Percentiles rank a stretch among this genome's conserved stretches.
Conservation (phyloP, 129 eudicot species). For the Helichrysum umbraculigerum region DNA sequence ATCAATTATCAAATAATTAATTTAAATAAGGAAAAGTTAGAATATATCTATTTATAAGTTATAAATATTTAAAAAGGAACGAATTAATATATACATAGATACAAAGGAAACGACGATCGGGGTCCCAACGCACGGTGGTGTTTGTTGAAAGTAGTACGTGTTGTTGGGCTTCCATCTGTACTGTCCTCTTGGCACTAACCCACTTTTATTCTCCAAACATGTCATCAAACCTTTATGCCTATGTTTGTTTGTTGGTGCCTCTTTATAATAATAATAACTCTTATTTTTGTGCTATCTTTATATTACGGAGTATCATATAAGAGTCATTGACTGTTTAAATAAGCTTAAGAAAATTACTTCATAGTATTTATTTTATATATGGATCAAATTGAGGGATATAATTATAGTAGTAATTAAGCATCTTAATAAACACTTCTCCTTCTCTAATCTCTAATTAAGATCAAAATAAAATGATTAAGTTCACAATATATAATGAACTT, state of each 20-base stretch:
- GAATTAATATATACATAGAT: background rate
- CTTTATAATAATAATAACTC: background rate
- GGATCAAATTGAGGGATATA: too few species aligned
- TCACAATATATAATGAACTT: too few species aligned
- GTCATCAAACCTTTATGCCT: constrained; percentile 1
- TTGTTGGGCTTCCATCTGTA: constrained; percentile 36
- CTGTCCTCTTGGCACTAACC: constrained; percentile 29
- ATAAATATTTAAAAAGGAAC: too few species aligned
- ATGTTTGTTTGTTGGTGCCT: constrained; percentile 31
- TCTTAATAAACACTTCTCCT: too few species aligned
- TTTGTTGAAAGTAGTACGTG: constrained; percentile 31
- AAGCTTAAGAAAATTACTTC: too few species aligned
- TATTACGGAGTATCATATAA: too few species aligned
- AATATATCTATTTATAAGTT: background rate
- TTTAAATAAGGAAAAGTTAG: background rate
- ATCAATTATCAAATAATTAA: background rate
- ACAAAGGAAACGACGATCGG: constrained; percentile 4
- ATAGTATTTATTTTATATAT: too few species aligned
- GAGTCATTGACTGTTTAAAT: too few species aligned
- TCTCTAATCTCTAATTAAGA: too few species aligned
- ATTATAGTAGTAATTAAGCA: too few species aligned
- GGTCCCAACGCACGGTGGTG: constrained; percentile 25
- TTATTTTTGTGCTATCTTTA: too few species aligned
- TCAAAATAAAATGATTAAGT: too few species aligned
- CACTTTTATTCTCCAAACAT: constrained; percentile 28